Evolutionary conservation across 257 asterid species (phyloP), one percentile per base, ranked within the genome.

Genomic region (Ilex asprella): DNA sequence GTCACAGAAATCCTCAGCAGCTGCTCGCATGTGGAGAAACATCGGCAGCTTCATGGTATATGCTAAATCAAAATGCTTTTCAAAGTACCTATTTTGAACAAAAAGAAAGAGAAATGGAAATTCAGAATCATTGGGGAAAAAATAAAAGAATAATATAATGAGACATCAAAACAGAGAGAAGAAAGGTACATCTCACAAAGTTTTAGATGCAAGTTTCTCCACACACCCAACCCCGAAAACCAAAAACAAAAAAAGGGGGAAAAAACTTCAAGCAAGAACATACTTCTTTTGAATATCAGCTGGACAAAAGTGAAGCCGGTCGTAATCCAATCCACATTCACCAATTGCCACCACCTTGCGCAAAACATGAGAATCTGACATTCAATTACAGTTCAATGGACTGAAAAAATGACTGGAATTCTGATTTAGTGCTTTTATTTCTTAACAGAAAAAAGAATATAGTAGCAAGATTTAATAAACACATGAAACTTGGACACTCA

Each of bases 11-110:
- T 92, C 99, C 73, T 81, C 89, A 21, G 86, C 95, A 64, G 99
- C 97, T 53, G 96, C 96, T 75, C 99, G 91, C 99, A 92, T 92
- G 77, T 92, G 99, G 69, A 92, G 99, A 81, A 92, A 89, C 97
- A 92, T 86, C 44, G 99, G 97, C 76, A 92, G 82, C 83, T 85
- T 86, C 71, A 71, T 81, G n/a, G 79, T 78, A 79, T 82, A 61
- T 59, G 99, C 97, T 70, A 89, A 76, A 67, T 92, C 96, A 82
- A 92, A 92, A 67, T 92, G 99, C 86, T 89, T 92, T 74, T 87
- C 84, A 46, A 92, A 92, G 80, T 89, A 92, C 86, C 98, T 91
- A 63, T 53, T 47, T 72, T 12, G 6, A 58, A 58, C 53, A 71
- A 44, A 54, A 60, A 31, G 65, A 62, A 64, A 65, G 27, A 58